Base-by-base conservation (phyloP, 164 flowering plant genomes). In the Santalum album region DNA sequence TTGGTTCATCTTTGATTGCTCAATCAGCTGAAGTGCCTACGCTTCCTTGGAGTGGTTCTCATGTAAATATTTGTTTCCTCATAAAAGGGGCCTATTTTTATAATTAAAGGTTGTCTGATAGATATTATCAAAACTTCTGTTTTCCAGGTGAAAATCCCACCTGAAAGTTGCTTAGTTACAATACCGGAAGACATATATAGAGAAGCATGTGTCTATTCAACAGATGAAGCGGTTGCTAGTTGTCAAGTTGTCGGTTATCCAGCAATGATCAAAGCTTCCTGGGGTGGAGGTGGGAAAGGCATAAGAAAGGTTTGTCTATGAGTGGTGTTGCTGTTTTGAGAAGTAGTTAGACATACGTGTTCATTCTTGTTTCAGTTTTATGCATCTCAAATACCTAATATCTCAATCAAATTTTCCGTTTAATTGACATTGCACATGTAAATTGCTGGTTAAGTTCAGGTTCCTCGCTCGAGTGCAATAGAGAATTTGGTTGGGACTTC, bases 201-300 rank as follows among this genome's bases (percentile, higher is more conserved):
- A 38, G 74, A 86, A 67, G 99, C 99, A 14, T 94, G 99, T 79
- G 97, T 94, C 49, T 71, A 75, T 66, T 86, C 96, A 16, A 81
- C 97, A 6, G 99, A 90, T 54, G 99, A 94, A 73, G 99, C 99
- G 46, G 70, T 94, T 60, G 84, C 94, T 1, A 90, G 99, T 63
- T 94, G 99, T 72, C 92, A 86, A 64, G 85, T 90, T 73, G 96
- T 94, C 17, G 99, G 99, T 65, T 94, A 90, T 67, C 99, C 99
- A 46, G 99, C 99, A 65, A 94, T 94, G 99, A 94, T 94, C 58
- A 94, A 94, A 72, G 99, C 99, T 57, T 94, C 99, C 44, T 94
- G 99, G 99, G 99, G 97, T 61, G 99, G 99, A 25, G 99, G 99
- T 65, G 99, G 99, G 49, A 94, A 90, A 80, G 99, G 99, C 63